These are phyloP conservation scores for Cicer yamashitae DNA, from an alignment of 306 rosid species.

Conservation along the genomic window DNA sequence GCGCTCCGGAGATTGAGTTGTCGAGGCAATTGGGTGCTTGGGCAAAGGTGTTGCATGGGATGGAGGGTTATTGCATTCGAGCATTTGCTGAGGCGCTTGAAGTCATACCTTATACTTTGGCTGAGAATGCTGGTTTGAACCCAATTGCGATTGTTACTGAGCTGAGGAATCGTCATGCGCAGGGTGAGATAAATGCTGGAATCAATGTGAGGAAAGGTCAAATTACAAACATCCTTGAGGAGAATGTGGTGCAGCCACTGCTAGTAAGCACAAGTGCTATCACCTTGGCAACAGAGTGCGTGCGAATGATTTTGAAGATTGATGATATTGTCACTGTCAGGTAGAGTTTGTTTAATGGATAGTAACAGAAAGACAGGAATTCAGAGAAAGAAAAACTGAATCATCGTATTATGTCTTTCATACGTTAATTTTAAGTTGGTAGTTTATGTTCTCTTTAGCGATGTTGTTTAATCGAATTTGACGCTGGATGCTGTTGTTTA, in stretches of 20 bases:
- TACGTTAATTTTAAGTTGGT: conserved; percentile 42
- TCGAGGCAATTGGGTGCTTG: conserved; percentile 97
- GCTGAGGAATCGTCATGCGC: conserved; percentile 95
- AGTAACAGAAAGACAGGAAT: background rate
- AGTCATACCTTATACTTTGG: conserved; percentile 92
- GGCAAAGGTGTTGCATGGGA: conserved; percentile 98
- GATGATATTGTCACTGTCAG: conserved; percentile 98
- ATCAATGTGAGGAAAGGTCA: conserved; percentile 99
- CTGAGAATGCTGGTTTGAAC: conserved; percentile 97
- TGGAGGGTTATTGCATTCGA: conserved; percentile 92
- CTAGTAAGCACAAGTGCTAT: conserved; percentile 97
- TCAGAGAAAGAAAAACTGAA: conserved; percentile 37
- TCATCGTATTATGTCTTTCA: conserved; percentile 40
- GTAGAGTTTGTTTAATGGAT: conserved; percentile 50
- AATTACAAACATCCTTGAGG: conserved; percentile 96
- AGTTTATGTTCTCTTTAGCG: conserved; percentile 40
- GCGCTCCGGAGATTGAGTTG: conserved; percentile 96
- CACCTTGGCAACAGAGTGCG: conserved; percentile 92
- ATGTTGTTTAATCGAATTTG: conserved; percentile 41
- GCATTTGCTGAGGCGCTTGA: conserved; percentile 97
- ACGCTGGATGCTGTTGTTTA: background rate
- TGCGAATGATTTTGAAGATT: conserved; percentile 98
- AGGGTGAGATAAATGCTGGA: conserved; percentile 94
- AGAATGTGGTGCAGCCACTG: conserved; percentile 99
- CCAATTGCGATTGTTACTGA: conserved; percentile 92